Percentiles rank a stretch among this genome's conserved stretches.
These are phyloP conservation scores for Penicillium sp. DNA, from an alignment of 2,329 filamentous ascomycete species.

Conservation along the genomic window DNA sequence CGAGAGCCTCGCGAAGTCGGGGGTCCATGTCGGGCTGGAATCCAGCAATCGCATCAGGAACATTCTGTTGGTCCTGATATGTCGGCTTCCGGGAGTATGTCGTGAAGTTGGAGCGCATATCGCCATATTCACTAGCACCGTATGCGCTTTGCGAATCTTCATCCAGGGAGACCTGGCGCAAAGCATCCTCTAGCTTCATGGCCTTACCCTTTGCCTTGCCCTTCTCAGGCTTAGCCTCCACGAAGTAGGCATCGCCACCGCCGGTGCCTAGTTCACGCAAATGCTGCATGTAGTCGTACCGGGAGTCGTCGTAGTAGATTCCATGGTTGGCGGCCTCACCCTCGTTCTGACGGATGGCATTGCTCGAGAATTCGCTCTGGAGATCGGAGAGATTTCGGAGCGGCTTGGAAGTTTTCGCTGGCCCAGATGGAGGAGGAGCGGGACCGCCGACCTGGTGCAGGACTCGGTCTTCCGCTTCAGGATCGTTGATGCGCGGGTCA, in stretches of 20 bases:
- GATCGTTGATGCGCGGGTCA: constrained; percentile 95
- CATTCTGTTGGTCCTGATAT: constrained; percentile 89
- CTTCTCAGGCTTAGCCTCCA: constrained; percentile 66
- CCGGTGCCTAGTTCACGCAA: constrained; percentile 79
- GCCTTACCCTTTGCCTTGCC: constrained; percentile 70
- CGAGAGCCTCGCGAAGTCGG: constrained; percentile 81
- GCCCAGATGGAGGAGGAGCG: constrained; percentile 24
- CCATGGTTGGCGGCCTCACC: constrained; percentile 94
- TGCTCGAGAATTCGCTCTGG: constrained; percentile 68
- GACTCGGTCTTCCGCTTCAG: constrained; percentile 84
- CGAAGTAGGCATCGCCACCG: constrained; percentile 73
- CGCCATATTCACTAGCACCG: constrained; percentile 38
- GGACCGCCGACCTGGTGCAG: constrained; percentile 66
- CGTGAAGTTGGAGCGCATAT: constrained; percentile 54
- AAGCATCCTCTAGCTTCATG: constrained; percentile 81
- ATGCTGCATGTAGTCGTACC: constrained; percentile 99
- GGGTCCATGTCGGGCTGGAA: constrained; percentile 99
- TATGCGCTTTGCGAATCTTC: constrained; percentile 37
- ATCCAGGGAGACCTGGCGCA: constrained; percentile 59
- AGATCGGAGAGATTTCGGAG: constrained; percentile 70
- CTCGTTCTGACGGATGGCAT: constrained; percentile 78
- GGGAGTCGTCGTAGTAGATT: constrained; percentile 89
- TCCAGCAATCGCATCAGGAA: constrained; percentile 87
- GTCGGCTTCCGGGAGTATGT: constrained; percentile 75
- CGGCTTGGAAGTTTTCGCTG: constrained; percentile 45